Evolutionary conservation across 1,284 basidiomycete genomes (phyloP), one percentile per base, ranked within the genome.

Genomic region (Apiotrichum gamsii): DNA sequence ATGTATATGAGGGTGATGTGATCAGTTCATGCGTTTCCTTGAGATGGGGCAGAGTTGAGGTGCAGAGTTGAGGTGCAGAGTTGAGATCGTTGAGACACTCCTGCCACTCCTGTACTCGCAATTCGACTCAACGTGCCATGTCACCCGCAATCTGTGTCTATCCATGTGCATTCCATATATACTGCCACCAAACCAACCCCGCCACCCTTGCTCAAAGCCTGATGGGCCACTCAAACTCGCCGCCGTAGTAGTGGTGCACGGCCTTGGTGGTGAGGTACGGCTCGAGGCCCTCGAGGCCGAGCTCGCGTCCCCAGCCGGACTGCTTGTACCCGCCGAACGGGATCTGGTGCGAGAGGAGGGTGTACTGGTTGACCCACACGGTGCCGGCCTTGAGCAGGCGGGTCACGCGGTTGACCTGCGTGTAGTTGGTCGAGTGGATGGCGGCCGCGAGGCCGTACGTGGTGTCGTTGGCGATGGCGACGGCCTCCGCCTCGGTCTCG

Each of bases 311-410:
- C 21, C 65, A 60, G 21, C 68, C 68, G 23, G 59, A 62, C 52
- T 68, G 65, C 56, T 72, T 72, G 54, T 66, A 75, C 13, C 95
- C 94, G 31, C 94, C 95, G 64, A 98, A 98, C 19, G 90, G 90
- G 74, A 90, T 84, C 14, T 77, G 76, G 35, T 85, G 83, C 69
- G 86, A 83, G 8, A 62, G 59, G 45, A 67, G 60, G 46, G 61
- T 59, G 47, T 87, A 87, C 0, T 87, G 89, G 73, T 95, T 95
- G 45, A 64, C 67, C 31, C 69, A 73, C 29, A 71, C 62, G 53
- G 97, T 96, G 5, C 94, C 94, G 2, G 91, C 87, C 72, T 98
- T 89, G 39, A 98, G 77, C 53, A 80, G 85, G 73, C 95, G 90
- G 14, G 91, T 90, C 15, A 98, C 90, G 39, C 94, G 80, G 87